Evolutionary conservation across 108 stramenopile species (phyloP), one percentile per base, ranked within the genome.

Genomic region (Pseudonitzschia pungens): DNA sequence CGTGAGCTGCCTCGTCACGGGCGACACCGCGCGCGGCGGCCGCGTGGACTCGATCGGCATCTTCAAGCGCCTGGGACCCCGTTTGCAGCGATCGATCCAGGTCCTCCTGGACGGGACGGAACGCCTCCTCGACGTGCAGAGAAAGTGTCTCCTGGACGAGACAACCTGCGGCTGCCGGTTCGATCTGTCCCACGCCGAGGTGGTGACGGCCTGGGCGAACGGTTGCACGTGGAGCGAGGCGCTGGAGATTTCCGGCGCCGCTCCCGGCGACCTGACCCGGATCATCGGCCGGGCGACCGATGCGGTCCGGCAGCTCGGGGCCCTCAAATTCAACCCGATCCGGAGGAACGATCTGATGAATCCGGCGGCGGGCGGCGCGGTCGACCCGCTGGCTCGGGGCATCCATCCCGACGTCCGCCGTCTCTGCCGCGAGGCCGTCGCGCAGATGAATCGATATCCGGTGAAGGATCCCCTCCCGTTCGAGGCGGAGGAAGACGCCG

Each of bases 401-500:
- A 80, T 93, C 28, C 88, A 89, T 57, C 88, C 89, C 1, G 80
- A 74, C 18, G 70, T 93, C 42, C 85, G 92, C 51, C 54, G 80
- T 18, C 65, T 87, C 1, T 93, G 92, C 68, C 79, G 86, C 40
- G 84, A 87, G 20, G 92, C 92, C 27, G 89, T 84, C 8, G 62
- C 21, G 43, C 78, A 72, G 22, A 93, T 93, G 79, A 84, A 93
- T 70, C 60, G 92, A 56, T 93, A 87, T 63, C 92, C 92, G 52
- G 89, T 93, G 20, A 93, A 93, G 62, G 92, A 93, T 74, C 81
- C 86, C 5, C 71, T 93, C 41, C 85, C 85, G 26, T 93, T 93
- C 79, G 89, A 85, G 50, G 77, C 69, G 6, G 71, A 58, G 12
- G 83, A 76, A 15, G 83, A 81, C 48, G 22, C 54, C 21, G 26